Base-by-base conservation (phyloP, 2,329 filamentous ascomycete species). In the Knufia fluminis region DNA sequence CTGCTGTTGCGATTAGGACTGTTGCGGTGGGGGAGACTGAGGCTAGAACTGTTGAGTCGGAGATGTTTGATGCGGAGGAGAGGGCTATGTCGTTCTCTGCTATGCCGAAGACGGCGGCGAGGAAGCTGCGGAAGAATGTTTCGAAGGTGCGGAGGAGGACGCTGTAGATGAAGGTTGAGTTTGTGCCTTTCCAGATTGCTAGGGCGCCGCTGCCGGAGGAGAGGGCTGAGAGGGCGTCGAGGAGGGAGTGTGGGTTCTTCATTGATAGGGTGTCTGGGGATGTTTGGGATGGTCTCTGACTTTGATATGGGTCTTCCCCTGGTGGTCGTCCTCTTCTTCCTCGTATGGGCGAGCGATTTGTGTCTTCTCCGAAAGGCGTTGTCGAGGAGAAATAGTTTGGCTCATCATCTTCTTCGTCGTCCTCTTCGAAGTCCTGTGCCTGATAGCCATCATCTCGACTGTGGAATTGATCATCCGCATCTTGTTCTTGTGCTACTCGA, bases 181-280 rank as follows among this genome's bases (percentile, higher is more conserved):
- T 97, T 32, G 89, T 87, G 7, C 84, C 78, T 66, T 96, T 96
- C 90, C 91, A 98, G 3, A 96, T 82, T 3, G 92, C 92, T 76
- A 89, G 90, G 0, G 83, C 83, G 31, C 89, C 87, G 64, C 94
- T 91, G 58, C 85, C 91, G 42, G 83, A 77, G 86, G 92, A 97
- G 17, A 97, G 71, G 63, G 94, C 85, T 4, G 83, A 82, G 52
- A 98, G 79, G 2, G 92, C 87, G 57, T 95, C 88, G 59, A 90
- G 78, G 50, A 97, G 74, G 1, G 90, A 91, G 62, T 91, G 85
- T 9, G 86, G 74, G 52, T 82, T 82, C 56, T 82, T 83, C 17
- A 96, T 74, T 20, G 75, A 71, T 19, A 96, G 75, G 50, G 82
- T 81, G 63, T 90, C 77, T 52, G 72, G 64, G 2, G 72, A 61